Percentiles rank a stretch among this genome's conserved stretches.
These are phyloP conservation scores for Syncephalis fuscata DNA, from an alignment of 371 early-diverging fungal species.

Conservation along the genomic window DNA sequence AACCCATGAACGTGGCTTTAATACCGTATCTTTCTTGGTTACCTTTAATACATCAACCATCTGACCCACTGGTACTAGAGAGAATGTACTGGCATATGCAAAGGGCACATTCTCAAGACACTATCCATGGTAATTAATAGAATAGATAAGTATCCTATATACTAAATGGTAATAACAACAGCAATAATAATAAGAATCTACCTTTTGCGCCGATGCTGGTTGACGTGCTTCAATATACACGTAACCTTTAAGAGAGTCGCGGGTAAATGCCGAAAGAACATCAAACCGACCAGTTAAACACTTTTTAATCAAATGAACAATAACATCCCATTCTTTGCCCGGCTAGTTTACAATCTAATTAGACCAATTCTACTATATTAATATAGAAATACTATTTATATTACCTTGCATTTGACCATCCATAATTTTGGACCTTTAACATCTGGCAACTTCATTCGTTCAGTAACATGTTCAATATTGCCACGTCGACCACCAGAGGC, in stretches of 20 bases:
- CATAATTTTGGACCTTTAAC: conserved; percentile 87
- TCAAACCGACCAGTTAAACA: conserved; percentile 39
- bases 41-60: conserved; percentile 89
- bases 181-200: conserved; percentile 7
- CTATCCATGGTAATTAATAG: too few relatives aligned
- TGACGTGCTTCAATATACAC: conserved; percentile 90
- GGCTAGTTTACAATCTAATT: conserved; percentile 17
- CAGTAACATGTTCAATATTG: conserved; percentile 49
- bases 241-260: conserved; percentile 88
- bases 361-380: background rate
- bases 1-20: conserved; percentile 78
- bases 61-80: conserved; percentile 87
- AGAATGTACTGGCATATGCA: conserved; percentile 53
- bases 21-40: conserved; percentile 40
- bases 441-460: conserved; percentile 66
- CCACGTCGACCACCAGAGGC: conserved; percentile 5
- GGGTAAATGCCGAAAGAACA: conserved; percentile 66
- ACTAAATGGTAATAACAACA: background rate
- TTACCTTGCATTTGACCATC: conserved; percentile 77
- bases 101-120: conserved; percentile 19
- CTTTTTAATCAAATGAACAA: conserved; percentile 66
- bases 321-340: conserved; percentile 81
- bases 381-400: background rate
- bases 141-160: background rate
- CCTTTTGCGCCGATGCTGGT: conserved; percentile 67